phyloP scores from a whole-genome alignment of 495 filamentous ascomycete species.

The Penicillium manginii region DNA sequence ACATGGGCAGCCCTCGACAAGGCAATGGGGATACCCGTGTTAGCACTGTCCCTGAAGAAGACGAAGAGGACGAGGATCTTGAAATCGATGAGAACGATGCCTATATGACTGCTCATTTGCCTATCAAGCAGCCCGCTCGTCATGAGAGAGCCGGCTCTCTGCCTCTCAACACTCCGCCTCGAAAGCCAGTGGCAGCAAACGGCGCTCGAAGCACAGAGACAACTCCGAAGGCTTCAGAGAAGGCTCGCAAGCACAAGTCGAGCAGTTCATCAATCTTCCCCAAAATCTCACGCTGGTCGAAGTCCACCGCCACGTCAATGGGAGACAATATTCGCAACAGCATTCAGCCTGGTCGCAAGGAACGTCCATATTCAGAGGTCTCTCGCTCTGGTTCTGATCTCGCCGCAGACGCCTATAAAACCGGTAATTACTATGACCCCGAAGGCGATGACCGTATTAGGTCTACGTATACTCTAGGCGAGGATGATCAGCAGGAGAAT shows the following conservation, averaged over 20 bases:
- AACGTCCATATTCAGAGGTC: conserved; percentile 57
- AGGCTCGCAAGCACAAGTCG: conserved; percentile 88
- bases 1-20: conserved; percentile 68
- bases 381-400: conserved; percentile 77
- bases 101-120: conserved; percentile 51
- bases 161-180: conserved; percentile 75
- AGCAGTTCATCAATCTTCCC: conserved; percentile 87
- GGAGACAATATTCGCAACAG: conserved; percentile 58
- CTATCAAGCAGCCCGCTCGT: conserved; percentile 35
- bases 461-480: conserved; percentile 61
- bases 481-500: conserved; percentile 52
- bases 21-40: conserved; percentile 69
- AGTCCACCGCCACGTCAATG: conserved; percentile 86
- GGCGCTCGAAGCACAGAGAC: conserved; percentile 71
- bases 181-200: conserved; percentile 53
- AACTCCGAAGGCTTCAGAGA: conserved; percentile 70
- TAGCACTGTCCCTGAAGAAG: conserved; percentile 83
- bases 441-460: conserved; percentile 75
- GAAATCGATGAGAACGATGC: conserved; percentile 58
- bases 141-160: conserved; percentile 62
- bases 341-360: conserved; percentile 50
- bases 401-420: conserved; percentile 59
- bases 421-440: conserved; percentile 64
- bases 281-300: conserved; percentile 96
- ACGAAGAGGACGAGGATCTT: conserved; percentile 69